These are phyloP conservation scores for Podospora conica DNA, from an alignment of 495 filamentous ascomycete species.

Conservation along the genomic window DNA sequence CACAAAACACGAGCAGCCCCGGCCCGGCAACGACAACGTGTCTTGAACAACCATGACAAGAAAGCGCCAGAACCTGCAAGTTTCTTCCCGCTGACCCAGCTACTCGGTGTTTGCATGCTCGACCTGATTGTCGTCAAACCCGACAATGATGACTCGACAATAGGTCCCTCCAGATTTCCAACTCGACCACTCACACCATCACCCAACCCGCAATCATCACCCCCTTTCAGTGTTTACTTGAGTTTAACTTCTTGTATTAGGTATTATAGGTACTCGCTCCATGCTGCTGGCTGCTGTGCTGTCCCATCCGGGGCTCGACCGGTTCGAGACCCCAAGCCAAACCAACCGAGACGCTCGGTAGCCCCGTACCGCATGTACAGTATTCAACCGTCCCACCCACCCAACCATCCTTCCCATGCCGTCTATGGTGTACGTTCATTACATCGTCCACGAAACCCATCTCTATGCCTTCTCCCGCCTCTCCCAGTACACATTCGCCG, in stretches of 20 bases:
- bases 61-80: neutral
- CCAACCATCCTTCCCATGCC: neutral
- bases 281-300: neutral
- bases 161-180: no score
- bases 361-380: neutral
- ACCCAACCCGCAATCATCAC: neutral
- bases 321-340: neutral
- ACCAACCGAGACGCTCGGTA: neutral
- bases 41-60: neutral
- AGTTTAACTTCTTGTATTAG: slow-evolving; percentile 4
- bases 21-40: neutral
- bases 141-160: neutral
- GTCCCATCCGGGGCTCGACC: neutral
- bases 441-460: neutral
- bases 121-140: neutral
- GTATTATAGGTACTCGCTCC: neutral
- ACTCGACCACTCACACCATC: neutral
- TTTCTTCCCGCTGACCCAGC: neutral
- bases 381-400: neutral
- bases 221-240: slow-evolving; percentile 1
- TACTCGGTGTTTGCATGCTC: neutral
- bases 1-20: neutral
- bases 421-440: neutral
- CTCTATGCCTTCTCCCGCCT: slow-evolving; percentile 35
- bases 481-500: slow-evolving; percentile 62